Evolutionary conservation across 2,329 filamentous ascomycete genomes (phyloP).

Genomic region (Ceratocystis variospora): DNA sequence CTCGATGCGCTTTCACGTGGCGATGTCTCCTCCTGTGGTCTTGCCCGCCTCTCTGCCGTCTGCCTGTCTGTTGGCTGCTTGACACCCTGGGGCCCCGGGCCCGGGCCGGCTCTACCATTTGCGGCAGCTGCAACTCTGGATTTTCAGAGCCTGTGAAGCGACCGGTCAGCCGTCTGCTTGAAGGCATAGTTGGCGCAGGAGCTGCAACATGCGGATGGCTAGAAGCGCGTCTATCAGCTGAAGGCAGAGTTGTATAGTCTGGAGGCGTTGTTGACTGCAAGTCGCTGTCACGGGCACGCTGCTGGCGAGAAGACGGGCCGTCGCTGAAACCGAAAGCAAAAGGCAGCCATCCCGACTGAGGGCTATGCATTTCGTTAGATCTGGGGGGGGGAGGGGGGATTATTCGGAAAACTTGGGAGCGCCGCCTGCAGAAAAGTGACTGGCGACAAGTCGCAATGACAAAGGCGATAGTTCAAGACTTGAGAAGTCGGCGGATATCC

Average conservation of each 20-base stretch:
- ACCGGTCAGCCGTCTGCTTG: conserved; percentile 11
- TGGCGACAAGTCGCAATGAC: conserved; percentile 11
- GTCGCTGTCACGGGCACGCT: background rate
- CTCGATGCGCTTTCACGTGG: background rate
- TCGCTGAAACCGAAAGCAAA: conserved; percentile 6
- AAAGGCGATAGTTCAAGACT: background rate
- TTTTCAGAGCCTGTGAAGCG: conserved; percentile 33
- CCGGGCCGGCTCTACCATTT: conserved; percentile 18
- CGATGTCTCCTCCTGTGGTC: background rate
- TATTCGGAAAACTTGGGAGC: conserved; percentile 12
- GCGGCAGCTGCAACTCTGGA: conserved; percentile 35
- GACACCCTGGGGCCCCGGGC: background rate
- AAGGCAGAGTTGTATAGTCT: background rate
- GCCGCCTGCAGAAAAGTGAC: conserved; percentile 12
- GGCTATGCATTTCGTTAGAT: background rate
- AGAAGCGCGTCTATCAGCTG: background rate
- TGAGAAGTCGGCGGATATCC: background rate
- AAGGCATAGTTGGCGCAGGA: conserved; percentile 7
- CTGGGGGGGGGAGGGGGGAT: background rate
- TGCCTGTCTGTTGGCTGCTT: background rate
- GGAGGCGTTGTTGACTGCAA: conserved; percentile 7
- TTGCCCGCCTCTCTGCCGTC: background rate
- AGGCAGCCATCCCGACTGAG: conserved; percentile 2
- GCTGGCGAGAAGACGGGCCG: conserved; percentile 2
- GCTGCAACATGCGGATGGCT: background rate